A percentile compares a stretch with the other conserved stretches of the same genome.
These are phyloP conservation scores for Microsporum canis DNA, from an alignment of 2,329 filamentous ascomycete genomes.

Conservation along the genomic window DNA sequence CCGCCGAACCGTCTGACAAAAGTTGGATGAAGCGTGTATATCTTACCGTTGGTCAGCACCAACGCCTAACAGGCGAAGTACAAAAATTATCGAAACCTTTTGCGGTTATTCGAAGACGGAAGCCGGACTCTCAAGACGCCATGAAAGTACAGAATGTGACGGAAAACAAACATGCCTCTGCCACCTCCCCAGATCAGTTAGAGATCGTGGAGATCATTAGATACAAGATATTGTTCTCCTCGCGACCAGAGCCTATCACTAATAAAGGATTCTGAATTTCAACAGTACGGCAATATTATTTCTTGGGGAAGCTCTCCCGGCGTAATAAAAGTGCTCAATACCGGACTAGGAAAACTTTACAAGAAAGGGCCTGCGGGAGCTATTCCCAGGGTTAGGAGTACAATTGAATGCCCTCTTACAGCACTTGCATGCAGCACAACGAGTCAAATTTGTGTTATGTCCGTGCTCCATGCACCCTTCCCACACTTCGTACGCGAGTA, in stretches of 20 bases:
- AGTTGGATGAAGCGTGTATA: conserved; percentile 87
- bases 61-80: conserved; percentile 78
- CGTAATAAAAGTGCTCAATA: neutral
- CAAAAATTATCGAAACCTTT: conserved; percentile 72
- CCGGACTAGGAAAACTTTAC: neutral
- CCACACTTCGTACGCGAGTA: neutral
- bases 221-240: conserved; percentile 76
- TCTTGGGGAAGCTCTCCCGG: neutral
- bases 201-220: conserved; percentile 81
- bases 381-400: neutral
- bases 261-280: conserved; percentile 2
- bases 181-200: conserved; percentile 37
- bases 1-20: conserved; percentile 36
- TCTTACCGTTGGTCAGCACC: conserved; percentile 77
- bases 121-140: conserved; percentile 13
- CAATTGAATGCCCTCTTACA: neutral
- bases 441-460: neutral
- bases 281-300: neutral
- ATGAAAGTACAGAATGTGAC: neutral
- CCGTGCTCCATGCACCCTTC: neutral
- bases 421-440: neutral
- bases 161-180: conserved; percentile 16
- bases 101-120: conserved; percentile 59
- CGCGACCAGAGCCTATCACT: conserved; percentile 68
- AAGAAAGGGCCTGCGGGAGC: neutral